A percentile compares a stretch with the other conserved stretches of the same genome.
Conservation (phyloP, 306 rosid species). For the Vigna mungo region DNA sequence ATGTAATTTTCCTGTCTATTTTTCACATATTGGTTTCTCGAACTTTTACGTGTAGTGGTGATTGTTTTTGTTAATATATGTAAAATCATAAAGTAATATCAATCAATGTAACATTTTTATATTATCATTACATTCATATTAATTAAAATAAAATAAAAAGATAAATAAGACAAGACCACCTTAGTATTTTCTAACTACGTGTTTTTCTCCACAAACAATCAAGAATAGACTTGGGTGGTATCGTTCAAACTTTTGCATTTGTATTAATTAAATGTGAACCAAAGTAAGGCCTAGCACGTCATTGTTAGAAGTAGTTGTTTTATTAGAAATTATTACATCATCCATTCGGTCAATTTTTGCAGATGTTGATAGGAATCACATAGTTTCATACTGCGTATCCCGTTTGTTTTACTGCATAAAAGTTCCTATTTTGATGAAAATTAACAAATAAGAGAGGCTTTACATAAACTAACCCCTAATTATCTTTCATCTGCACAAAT, state of each 20-base stretch:
- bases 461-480: background rate
- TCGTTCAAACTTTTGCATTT: background rate
- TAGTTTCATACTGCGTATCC: background rate
- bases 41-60: background rate
- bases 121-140: background rate
- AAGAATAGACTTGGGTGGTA: too few species aligned
- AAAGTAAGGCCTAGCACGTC: background rate
- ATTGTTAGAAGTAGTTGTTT: background rate
- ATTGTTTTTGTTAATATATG: background rate
- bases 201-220: too few species aligned
- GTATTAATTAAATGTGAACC: background rate
- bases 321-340: background rate
- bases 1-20: too few species aligned
- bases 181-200: too few species aligned
- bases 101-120: background rate
- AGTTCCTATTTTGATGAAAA: background rate
- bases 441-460: background rate
- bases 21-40: too few species aligned
- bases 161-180: background rate
- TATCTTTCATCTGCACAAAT: background rate
- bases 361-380: background rate
- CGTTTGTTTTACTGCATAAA: background rate
- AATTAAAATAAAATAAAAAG: background rate
- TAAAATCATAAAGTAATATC: background rate
- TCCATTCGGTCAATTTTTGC: background rate